Evolutionary conservation across 305 asterid genomes (phyloP).

Genomic region (Fraxinus ornus): DNA sequence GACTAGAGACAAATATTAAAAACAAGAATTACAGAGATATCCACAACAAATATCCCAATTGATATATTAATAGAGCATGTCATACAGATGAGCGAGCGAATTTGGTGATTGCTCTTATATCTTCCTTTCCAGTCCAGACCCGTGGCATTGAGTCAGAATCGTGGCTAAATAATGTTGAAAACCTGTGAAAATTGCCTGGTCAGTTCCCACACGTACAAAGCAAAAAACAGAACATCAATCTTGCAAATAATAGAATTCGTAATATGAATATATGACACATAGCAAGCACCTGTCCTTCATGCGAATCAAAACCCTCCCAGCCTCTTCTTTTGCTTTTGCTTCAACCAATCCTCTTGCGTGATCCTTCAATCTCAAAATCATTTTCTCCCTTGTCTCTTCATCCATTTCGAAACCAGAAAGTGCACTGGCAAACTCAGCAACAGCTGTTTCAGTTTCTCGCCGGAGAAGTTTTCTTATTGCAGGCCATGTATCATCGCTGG

Average conservation of each 20-base stretch:
- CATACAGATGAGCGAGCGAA: slow-evolving; percentile 97
- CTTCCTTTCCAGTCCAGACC: slow-evolving; percentile 99
- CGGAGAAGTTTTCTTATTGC: slow-evolving; percentile 79
- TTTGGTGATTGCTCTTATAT: slow-evolving; percentile 90
- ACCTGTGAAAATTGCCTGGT: slow-evolving; percentile 51
- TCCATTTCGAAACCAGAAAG: slow-evolving; percentile 91
- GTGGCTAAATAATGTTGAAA: slow-evolving; percentile 80
- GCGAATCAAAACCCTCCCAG: slow-evolving; percentile 82
- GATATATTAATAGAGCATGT: slow-evolving; percentile 19
- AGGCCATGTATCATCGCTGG: slow-evolving; percentile 86
- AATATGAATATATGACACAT: background rate
- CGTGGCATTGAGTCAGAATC: slow-evolving; percentile 98
- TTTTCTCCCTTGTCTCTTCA: slow-evolving; percentile 52
- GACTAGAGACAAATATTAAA: slow-evolving; percentile 48
- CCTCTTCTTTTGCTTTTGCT: slow-evolving; percentile 82
- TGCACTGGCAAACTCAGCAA: slow-evolving; percentile 61
- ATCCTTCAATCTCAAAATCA: slow-evolving; percentile 65
- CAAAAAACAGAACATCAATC: background rate
- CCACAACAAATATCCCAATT: slow-evolving; percentile 15
- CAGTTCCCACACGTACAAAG: slow-evolving; percentile 20
- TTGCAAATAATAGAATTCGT: slow-evolving; percentile 14
- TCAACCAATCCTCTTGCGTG: slow-evolving; percentile 81
- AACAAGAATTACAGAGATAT: slow-evolving; percentile 7
- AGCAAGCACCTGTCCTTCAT: slow-evolving; percentile 88
- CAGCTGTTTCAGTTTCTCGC: slow-evolving; percentile 67